Conservation (phyloP, 495 filamentous ascomycete species). For the Aspergillus ellipticus region DNA sequence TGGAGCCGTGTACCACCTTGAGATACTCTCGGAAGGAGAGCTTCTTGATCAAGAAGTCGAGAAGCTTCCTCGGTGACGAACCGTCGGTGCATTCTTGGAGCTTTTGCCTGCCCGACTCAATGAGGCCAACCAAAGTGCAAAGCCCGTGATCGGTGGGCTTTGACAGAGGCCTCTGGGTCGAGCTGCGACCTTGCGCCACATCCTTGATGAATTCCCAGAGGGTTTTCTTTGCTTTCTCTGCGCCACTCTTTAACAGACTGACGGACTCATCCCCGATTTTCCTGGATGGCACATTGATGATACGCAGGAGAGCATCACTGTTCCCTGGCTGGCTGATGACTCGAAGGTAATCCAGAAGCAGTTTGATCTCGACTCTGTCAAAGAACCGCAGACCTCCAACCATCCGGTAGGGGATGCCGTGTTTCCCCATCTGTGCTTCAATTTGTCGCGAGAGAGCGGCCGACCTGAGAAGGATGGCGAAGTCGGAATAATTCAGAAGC, state of each 20-base stretch:
- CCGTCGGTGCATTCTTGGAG: constrained; percentile 47
- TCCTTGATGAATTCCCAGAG: constrained; percentile 73
- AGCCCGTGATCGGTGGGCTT: constrained; percentile 64
- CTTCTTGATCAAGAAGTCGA: constrained; percentile 70
- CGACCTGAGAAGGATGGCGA: constrained; percentile 83
- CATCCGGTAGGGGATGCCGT: constrained; percentile 90
- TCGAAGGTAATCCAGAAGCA: constrained; percentile 82
- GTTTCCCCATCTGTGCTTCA: constrained; percentile 78
- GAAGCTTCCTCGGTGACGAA: constrained; percentile 61
- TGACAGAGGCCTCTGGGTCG: constrained; percentile 62
- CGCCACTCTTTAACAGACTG: constrained; percentile 70
- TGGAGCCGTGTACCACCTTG: constrained; percentile 62
- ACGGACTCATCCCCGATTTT: constrained; percentile 81
- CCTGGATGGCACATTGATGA: constrained; percentile 81
- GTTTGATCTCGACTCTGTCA: constrained; percentile 87
- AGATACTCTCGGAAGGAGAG: constrained; percentile 72
- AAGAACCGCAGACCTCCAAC: constrained; percentile 91
- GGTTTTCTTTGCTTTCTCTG: constrained; percentile 57
- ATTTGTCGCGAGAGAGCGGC: constrained; percentile 79
- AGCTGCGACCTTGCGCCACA: constrained; percentile 65
- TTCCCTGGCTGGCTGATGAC: constrained; percentile 82
- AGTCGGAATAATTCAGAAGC: constrained; percentile 70
- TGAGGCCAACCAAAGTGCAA: constrained; percentile 56
- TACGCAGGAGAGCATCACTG: constrained; percentile 79
- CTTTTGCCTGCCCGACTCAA: constrained; percentile 58